Evolutionary conservation across 306 rosid species (phyloP), one percentile per base, ranked within the genome.

Genomic region (Vicia sativa): DNA sequence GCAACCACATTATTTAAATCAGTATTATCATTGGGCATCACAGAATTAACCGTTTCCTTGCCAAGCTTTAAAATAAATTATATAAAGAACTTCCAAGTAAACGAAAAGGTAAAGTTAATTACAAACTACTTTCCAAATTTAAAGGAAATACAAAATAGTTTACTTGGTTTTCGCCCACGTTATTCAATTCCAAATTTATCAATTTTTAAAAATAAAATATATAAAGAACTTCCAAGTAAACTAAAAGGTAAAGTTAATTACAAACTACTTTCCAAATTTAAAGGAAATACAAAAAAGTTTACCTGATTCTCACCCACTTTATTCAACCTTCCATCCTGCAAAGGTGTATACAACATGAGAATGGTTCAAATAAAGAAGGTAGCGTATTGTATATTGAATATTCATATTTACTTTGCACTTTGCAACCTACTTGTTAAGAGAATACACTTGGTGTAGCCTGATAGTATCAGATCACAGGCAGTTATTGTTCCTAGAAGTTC

Each of bases 121-220:
- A 44, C 4, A 72, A 31, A 66, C 39, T 53, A 43, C 44, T 21
- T 49, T 50, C 46, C 35, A 49, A 71, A 55, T 57, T 57, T 19
- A 64, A 43, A n/a, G 34, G 71, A 11, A 54, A 16, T 68, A 46
- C 6, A 6, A 57, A 67, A 53, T 42, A 55, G n/a, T 28, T 73
- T 80, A 91, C 99, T 96, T 95, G 99, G 67, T 87, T 85, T 35
- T 54, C 41, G 76, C 84, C 85, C 73, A 95, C 67, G 12, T 82
- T 31, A 68, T 76, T 10, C 63, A 95, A 59, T 91, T 67, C 73
- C 84, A 78, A 46, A 8, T 34, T 6, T 7, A 34, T 6, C 38
- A 0, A 34, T 7, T 6, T 18, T 15, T 60, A 58, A 12, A 12
- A 67, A 31, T 7, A 11, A 54, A 57, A 37, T 38, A 62, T n/a